Evolutionary conservation across 306 rosid species (phyloP), one percentile per base, ranked within the genome.

Genomic region (Cicer arietinum): DNA sequence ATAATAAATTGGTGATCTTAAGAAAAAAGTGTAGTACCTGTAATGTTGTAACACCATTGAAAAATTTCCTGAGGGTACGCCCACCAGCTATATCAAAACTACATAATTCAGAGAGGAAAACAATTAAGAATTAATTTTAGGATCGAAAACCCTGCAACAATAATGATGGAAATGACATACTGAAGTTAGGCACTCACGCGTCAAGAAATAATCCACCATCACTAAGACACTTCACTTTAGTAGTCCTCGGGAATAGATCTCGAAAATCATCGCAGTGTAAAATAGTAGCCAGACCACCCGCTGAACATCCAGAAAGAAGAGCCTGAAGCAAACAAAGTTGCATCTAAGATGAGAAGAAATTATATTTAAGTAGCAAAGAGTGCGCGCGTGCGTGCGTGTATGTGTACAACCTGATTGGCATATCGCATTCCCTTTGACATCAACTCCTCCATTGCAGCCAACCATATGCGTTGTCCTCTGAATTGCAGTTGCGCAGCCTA

Each of bases 221-320:
- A 77, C 95, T 94, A 51, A 94, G 86, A 81, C 99, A 94, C 85
- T 92, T 91, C 75, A 90, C 96, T 86, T 56, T 90, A 7, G 93
- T 92, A 52, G 79, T 81, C 54, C 85, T 43, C 6, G 97, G 85
- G 75, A 92, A 85, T 5, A 86, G 88, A 48, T 80, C 85, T 14
- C 84, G 76, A 63, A 90, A 92, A 70, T 89, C 87, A 62, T 94
- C 96, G 39, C 98, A 94, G 73, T 94, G 97, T 83, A 94, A 51
- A 78, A 90, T 86, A 66, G 97, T 75, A 79, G 96, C 96, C 60
- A 92, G 60, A 77, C 96, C 97, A 3, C 96, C 97, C 3, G 99
- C 97, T 1, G 99, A 94, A 89, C 99, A 94, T 54, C 99, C 99
- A 22, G 99, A 92, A 76, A 94, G 92, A 83, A 94, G 94, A 71